Base-by-base conservation (phyloP, 345 rosid species). In the Brassica incana region DNA sequence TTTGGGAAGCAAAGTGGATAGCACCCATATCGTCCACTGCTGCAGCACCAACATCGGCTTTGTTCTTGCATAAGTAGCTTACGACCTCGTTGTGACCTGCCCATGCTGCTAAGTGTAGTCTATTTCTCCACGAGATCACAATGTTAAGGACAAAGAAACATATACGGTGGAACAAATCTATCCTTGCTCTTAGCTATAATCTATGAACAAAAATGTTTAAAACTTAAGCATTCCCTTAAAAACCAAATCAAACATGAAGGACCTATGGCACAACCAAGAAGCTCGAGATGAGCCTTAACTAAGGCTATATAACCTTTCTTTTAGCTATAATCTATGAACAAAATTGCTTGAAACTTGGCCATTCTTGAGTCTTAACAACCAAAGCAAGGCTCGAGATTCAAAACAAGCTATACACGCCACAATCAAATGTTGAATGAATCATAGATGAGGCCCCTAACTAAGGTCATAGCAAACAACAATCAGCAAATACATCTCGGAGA, bases 21-120 rank as follows among this genome's bases (percentile, higher is more conserved):
- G 98, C 98, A 6, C 97, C 93, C 98, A 93, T 93, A 82, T 95
- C 97, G 77, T 95, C 99, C 84, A 93, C 88, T 29, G 99, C 98
- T 63, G 97, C 93, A 67, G 99, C 98, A 30, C 98, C 93, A 15
- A 86, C 92, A 87, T 95, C 99, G 0, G 99, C 99, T 78, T 92
- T 95, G 50, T 90, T 82, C 82, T 91, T 88, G 91, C 98, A 93
- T 70, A 95, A 89, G 79, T 88, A 90, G 81, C 81, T 86, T 45
- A 88, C 95, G 12, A 88, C 92, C 84, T 88, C 86, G 33, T 85
- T 80, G 58, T 93, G 90, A 10, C 99, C 98, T 48, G 98, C 85
- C 98, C 99, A 93, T 77, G 99, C 97, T 77, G 98, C 99, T 67
- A 95, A 85, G 82, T 93, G 98, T 73, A 95, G 84, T 80, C 97